Percentiles rank a stretch among this genome's conserved stretches.
phyloP scores from a whole-genome alignment of 768 basidiomycete species.

The Mycena alexandri region DNA sequence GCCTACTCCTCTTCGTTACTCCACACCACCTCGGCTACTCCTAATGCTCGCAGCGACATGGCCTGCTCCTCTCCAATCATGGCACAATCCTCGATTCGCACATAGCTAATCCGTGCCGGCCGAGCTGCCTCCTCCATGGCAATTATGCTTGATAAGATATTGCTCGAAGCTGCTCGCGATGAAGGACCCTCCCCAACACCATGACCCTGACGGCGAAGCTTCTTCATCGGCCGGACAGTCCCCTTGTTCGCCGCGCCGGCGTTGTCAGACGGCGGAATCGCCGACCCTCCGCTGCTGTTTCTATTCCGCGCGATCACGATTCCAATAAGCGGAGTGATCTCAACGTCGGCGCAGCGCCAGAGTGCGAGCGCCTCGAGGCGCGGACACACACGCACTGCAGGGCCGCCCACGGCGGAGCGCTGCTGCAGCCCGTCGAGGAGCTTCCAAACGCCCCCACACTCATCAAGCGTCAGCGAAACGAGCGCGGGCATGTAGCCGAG shows the following conservation, averaged over 20 bases:
- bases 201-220: slow-evolving; percentile 42
- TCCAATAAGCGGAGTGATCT: slow-evolving; percentile 50
- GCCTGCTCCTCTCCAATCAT: slow-evolving; percentile 54
- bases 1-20: slow-evolving; percentile 26
- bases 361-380: slow-evolving; percentile 63
- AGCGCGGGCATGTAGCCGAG: slow-evolving; percentile 67
- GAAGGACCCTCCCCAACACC: slow-evolving; percentile 10
- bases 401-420: slow-evolving; percentile 33
- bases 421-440: slow-evolving; percentile 58
- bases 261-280: slow-evolving; percentile 43
- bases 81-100: slow-evolving; percentile 58
- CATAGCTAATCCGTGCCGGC: slow-evolving; percentile 53
- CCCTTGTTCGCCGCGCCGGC: slow-evolving; percentile 38
- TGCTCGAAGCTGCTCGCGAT: slow-evolving; percentile 36
- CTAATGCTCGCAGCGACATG: slow-evolving; percentile 52
- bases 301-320: slow-evolving; percentile 53
- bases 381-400: slow-evolving; percentile 63
- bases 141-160: slow-evolving; percentile 49
- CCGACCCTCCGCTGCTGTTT: slow-evolving; percentile 32
- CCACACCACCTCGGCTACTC: slow-evolving; percentile 54
- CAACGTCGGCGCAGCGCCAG: slow-evolving; percentile 63
- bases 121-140: slow-evolving; percentile 52
- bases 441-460: slow-evolving; percentile 56
- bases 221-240: slow-evolving; percentile 53
- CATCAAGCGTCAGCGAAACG: slow-evolving; percentile 60